Percentiles rank a stretch among this genome's conserved stretches.
Evolutionary conservation across 2,329 filamentous ascomycete species (phyloP).

Genomic region (Colletotrichum orbiculare): DNA sequence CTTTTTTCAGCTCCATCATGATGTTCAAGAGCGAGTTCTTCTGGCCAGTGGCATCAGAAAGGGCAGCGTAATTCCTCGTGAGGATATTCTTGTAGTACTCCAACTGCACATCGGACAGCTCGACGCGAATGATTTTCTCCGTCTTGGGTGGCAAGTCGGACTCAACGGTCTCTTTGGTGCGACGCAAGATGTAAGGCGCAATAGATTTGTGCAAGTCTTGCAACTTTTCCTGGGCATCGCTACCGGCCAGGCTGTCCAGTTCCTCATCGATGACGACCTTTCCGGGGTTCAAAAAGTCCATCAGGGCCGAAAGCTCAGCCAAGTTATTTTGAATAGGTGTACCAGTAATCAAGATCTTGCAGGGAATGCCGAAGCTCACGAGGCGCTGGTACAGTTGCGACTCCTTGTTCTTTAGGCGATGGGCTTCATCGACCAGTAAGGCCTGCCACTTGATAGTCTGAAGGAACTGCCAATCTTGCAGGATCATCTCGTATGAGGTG

Average conservation of each 20-base stretch:
- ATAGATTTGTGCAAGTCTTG: slow-evolving; percentile 87
- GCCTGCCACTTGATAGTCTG: slow-evolving; percentile 97
- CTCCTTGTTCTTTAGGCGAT: slow-evolving; percentile 95
- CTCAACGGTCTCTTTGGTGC: slow-evolving; percentile 97
- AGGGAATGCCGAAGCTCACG: slow-evolving; percentile 86
- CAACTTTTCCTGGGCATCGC: slow-evolving; percentile 87
- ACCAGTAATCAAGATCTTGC: slow-evolving; percentile 92
- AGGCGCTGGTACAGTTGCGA: slow-evolving; percentile 92
- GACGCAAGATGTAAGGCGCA: slow-evolving; percentile 92
- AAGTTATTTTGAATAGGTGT: slow-evolving; percentile 98
- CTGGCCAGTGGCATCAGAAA: slow-evolving; percentile 91
- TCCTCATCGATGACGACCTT: slow-evolving; percentile 91
- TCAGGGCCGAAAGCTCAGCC: slow-evolving; percentile 88
- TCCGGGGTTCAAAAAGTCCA: slow-evolving; percentile 98
- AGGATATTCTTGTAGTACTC: slow-evolving; percentile 99
- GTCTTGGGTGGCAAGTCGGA: slow-evolving; percentile 96
- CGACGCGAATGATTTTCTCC: slow-evolving; percentile 98
- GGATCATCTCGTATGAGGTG: slow-evolving; percentile 96
- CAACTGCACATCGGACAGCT: slow-evolving; percentile 93
- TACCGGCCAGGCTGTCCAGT: slow-evolving; percentile 80
- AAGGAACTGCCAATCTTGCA: slow-evolving; percentile 85
- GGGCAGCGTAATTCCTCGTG: slow-evolving; percentile 92
- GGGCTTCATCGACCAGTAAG: slow-evolving; percentile 94
- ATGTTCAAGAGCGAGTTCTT: slow-evolving; percentile 97
- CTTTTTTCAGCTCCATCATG: slow-evolving; percentile 99